Base-by-base conservation (phyloP, 495 filamentous ascomycete species). In the Saxophila tyrrhenica region DNA sequence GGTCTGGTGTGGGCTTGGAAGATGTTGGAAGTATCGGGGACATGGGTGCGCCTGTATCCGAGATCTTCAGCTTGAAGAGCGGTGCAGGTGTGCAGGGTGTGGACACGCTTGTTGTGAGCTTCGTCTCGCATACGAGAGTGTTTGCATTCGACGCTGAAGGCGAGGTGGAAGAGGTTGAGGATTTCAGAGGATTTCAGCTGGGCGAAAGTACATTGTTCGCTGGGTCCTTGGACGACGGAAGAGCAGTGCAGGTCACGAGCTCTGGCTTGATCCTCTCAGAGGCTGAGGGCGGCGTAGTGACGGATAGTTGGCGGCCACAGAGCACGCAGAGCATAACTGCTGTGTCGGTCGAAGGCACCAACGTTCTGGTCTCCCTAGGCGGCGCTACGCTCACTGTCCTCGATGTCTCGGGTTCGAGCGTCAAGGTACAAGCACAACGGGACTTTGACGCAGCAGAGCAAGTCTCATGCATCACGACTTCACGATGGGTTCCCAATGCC, bases 1-100 rank as follows among this genome's bases (percentile, higher is more conserved):
- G 90, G 32, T 96, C 89, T 64, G 92, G 92, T 19, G 90, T 99
- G 49, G 89, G 92, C 17, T 75, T 99, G 53, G 88, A 95, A 66
- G 90, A 96, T 57, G 66, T 90, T 13, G 90, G 87, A 23, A 73
- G 90, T 17, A 70, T 99, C 10, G 84, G 80, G 7, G 86, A 94
- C 47, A 84, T 95, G 75, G 73, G 79, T 8, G 61, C 44, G 41
- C 77, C 85, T 59, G 85, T 89, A 21, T 78, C 79, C 21, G 80
- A 81, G 32, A 65, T 98, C 19, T 87, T 82, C 72, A 73, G 78
- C 29, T 57, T 88, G 23, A 74, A 75, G 59, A 82, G 80, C 38
- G 67, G 68, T 39, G 64, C 7, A 13, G 61, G 65, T 0, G 61
- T 62, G 15, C 71, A 68, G 20, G n/a, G n/a, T 19, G 66, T 78